Evolutionary conservation across 805 yeast genomes (phyloP).

Genomic region (Candida boleticola): DNA sequence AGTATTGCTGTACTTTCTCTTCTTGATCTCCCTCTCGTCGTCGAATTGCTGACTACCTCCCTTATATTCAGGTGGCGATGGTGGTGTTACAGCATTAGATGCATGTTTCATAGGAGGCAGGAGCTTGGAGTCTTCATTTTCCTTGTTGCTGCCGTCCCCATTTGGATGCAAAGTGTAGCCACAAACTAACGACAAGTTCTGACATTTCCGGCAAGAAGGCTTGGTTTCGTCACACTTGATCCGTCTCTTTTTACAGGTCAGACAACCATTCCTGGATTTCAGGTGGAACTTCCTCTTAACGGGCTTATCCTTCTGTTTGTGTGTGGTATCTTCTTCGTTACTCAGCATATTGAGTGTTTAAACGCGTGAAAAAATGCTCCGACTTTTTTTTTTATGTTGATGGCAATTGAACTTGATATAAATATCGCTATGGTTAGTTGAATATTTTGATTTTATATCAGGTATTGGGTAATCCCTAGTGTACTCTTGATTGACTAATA

Average conservation of each 20-base stretch:
- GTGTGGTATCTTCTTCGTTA: not conserved
- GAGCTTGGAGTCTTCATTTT: not conserved
- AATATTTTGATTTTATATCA: too few species aligned
- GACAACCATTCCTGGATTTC: constrained; percentile 86
- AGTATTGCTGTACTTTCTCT: not conserved
- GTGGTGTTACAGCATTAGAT: not conserved
- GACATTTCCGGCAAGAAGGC: constrained; percentile 78
- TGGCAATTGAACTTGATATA: too few species aligned
- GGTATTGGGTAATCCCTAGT: too few species aligned
- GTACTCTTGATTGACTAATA: too few species aligned
- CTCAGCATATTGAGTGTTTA: not conserved
- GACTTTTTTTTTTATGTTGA: not conserved
- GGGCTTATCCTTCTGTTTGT: constrained; percentile 28
- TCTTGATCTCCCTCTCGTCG: not conserved
- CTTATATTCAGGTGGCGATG: constrained; percentile 1
- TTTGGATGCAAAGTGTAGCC: constrained; percentile 43
- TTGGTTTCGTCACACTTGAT: constrained; percentile 90
- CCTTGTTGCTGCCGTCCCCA: not conserved
- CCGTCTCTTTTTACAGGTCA: constrained; percentile 82
- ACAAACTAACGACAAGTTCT: constrained; percentile 76
- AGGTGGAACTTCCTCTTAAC: constrained; percentile 87
- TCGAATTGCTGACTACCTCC: not conserved
- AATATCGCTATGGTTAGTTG: too few species aligned
- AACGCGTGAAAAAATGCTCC: too few species aligned
- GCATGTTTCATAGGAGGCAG: not conserved